These are phyloP conservation scores for Cymbidium sinense DNA, from an alignment of 106 monocot genomes.

Conservation along the genomic window DNA sequence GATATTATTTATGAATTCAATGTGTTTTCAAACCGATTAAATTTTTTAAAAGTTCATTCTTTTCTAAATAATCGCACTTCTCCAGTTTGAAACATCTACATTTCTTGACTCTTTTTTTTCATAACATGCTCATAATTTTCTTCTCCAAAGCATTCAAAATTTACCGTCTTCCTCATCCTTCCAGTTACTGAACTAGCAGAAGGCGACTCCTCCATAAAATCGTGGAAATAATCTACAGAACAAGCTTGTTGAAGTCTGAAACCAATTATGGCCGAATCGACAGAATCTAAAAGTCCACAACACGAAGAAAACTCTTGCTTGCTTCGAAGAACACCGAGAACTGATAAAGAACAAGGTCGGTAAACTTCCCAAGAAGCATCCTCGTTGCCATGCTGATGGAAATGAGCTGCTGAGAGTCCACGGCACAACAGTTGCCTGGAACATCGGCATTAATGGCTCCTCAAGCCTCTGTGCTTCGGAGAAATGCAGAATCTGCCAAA, in stretches of 20 bases:
- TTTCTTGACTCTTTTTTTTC: no score
- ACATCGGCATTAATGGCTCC: constrained; percentile 56
- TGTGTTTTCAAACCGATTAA: no score
- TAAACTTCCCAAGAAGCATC: constrained; percentile 89
- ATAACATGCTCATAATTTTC: no score
- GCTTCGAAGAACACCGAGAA: constrained; percentile 87
- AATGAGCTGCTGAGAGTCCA: constrained; percentile 87
- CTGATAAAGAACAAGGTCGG: constrained; percentile 68
- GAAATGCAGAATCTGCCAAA: constrained; percentile 65
- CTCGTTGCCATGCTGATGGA: constrained; percentile 90
- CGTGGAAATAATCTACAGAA: constrained; percentile 96
- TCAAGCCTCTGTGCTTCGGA: constrained; percentile 64
- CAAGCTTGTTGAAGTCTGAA: constrained; percentile 69
- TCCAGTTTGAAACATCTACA: no score
- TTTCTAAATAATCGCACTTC: no score
- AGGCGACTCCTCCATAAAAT: constrained; percentile 97
- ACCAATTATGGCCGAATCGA: constrained; percentile 64
- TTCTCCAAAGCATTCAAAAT: no score
- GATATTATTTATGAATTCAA: no score
- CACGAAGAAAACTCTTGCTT: constrained; percentile 74
- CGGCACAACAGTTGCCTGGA: constrained; percentile 70
- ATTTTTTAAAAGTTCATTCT: no score
- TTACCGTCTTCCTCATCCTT: neutral
- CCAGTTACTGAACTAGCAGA: constrained; percentile 83
- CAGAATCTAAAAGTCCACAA: constrained; percentile 92